phyloP scores from a whole-genome alignment of 1,139 yeast species.

The Eremothecium coryli region DNA sequence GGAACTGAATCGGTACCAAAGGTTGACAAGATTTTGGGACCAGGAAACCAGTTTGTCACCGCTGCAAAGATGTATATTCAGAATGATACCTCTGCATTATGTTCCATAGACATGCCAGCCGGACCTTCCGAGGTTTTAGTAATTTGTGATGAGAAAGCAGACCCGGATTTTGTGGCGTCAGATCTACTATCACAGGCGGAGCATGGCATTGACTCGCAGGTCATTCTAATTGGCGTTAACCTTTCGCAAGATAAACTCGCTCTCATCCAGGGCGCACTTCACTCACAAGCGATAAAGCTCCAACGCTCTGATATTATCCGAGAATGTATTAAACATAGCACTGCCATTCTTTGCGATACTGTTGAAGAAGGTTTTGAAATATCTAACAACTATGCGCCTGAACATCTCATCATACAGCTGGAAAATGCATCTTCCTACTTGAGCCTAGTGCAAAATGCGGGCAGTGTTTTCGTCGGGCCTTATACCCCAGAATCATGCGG shows the following conservation, averaged over 20 bases:
- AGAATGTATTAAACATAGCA: conserved; percentile 85
- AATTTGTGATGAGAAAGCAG: conserved; percentile 77
- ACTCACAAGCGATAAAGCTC: conserved; percentile 70
- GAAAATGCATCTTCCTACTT: conserved; percentile 68
- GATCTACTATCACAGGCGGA: conserved; percentile 96
- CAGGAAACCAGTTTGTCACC: conserved; percentile 97
- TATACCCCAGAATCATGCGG: conserved; percentile 98
- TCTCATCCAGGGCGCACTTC: conserved; percentile 71
- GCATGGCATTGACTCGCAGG: conserved; percentile 97
- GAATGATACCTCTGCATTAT: conserved; percentile 88
- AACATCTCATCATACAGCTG: conserved; percentile 87
- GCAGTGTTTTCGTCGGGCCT: conserved; percentile 92
- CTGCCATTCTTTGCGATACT: conserved; percentile 57
- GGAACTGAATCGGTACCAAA: conserved; percentile 90
- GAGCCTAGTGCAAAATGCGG: conserved; percentile 77
- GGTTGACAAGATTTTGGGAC: conserved; percentile 95
- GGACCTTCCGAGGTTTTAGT: conserved; percentile 98
- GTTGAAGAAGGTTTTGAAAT: conserved; percentile 72
- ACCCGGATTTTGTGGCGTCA: conserved; percentile 91
- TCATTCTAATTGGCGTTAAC: conserved; percentile 75
- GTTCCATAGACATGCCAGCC: conserved; percentile 98
- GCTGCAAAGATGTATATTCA: conserved; percentile 98
- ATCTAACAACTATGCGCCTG: conserved; percentile 92
- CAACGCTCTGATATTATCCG: conserved; percentile 93
- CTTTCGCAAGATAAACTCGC: conserved; percentile 50